These are phyloP conservation scores for Dacryopinax primogenitus DNA, from an alignment of 768 basidiomycete species.

Conservation along the genomic window DNA sequence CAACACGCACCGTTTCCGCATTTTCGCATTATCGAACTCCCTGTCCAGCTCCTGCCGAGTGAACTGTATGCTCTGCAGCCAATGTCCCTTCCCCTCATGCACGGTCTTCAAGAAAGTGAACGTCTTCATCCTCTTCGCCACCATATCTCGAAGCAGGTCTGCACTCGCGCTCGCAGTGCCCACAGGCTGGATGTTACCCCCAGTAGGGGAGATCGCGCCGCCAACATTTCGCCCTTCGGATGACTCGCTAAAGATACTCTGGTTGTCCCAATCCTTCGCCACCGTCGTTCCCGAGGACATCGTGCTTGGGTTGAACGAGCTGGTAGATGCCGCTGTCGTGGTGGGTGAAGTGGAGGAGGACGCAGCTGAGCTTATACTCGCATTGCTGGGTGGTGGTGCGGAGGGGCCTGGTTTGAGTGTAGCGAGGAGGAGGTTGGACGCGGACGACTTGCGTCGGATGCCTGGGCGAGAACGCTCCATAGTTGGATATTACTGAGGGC, in stretches of 20 bases:
- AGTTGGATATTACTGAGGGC: not conserved
- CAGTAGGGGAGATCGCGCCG: not conserved
- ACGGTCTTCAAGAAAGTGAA: conserved; percentile 74
- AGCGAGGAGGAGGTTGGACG: conserved; percentile 46
- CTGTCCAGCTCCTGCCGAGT: conserved; percentile 59
- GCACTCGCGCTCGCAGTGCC: not conserved
- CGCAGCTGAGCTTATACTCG: not conserved
- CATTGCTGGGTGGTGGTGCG: not conserved
- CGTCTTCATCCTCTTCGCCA: conserved; percentile 74
- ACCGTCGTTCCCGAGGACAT: conserved; percentile 10
- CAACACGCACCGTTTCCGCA: conserved; percentile 58
- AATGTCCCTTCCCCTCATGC: conserved; percentile 78
- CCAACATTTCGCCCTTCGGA: not conserved
- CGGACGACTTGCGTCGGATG: conserved; percentile 71
- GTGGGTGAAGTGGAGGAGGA: conserved; percentile 15
- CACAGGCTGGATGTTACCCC: not conserved
- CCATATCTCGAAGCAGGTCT: conserved; percentile 64
- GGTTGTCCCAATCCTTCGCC: conserved; percentile 5
- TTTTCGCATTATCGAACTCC: conserved; percentile 57
- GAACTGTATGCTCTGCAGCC: conserved; percentile 80
- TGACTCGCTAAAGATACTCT: conserved; percentile 4
- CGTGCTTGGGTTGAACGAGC: conserved; percentile 7
- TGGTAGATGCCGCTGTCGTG: conserved; percentile 14
- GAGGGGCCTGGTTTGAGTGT: not conserved
- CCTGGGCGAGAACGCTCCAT: conserved; percentile 32